Conservation (phyloP, 1,139 yeast species). For the Suhomyces bribrorum region DNA sequence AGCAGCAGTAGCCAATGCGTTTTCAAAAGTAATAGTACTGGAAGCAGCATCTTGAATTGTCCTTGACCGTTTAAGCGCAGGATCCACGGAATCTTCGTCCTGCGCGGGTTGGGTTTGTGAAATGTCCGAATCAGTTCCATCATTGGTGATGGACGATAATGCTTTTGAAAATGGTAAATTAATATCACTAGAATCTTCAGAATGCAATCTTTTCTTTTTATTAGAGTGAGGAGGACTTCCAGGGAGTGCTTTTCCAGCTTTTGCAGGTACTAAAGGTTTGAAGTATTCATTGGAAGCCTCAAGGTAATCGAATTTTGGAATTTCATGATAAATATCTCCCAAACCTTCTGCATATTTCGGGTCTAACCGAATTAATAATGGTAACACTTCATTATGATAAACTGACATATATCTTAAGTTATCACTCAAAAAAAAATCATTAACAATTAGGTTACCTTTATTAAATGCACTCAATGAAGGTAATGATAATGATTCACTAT, state of each 20-base stretch:
- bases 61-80: conserved; percentile 30
- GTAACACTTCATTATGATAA: conserved; percentile 43
- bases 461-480: conserved; percentile 35
- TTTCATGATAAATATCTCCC: conserved; percentile 31
- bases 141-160: conserved; percentile 13
- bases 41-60: conserved; percentile 15
- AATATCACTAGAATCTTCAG: conserved; percentile 15
- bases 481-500: conserved; percentile 34
- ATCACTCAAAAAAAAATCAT: conserved; percentile 41
- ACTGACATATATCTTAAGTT: conserved; percentile 40
- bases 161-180: conserved; percentile 13
- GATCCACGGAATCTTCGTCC: conserved; percentile 33
- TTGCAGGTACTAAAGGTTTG: conserved; percentile 30
- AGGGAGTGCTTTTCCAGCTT: conserved; percentile 15
- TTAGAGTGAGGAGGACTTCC: conserved; percentile 4
- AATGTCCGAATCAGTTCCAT: conserved; percentile 11
- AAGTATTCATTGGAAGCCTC: conserved; percentile 34
- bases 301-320: conserved; percentile 38
- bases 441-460: conserved; percentile 38
- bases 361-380: conserved; percentile 33
- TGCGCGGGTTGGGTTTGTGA: conserved; percentile 11
- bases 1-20: conserved; percentile 35
- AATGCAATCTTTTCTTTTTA: conserved; percentile 20
- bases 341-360: conserved; percentile 33
- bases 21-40: conserved; percentile 29